Conservation (phyloP, 2,329 filamentous ascomycete species). For the Scorias spongiosa region DNA sequence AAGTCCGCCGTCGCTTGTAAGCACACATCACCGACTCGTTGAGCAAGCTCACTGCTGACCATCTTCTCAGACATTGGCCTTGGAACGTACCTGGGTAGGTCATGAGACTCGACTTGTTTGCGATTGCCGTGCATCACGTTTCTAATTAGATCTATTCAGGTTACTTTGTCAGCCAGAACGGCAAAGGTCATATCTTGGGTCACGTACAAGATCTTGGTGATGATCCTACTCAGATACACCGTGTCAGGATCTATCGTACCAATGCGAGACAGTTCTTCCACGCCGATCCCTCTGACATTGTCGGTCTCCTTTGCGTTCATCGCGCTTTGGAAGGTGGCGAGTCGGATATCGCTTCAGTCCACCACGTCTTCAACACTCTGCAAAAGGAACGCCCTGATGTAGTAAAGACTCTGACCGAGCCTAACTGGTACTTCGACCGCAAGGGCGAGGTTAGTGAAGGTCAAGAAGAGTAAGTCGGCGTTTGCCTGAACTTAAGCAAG, state of each 20-base stretch:
- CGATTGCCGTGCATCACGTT: background rate
- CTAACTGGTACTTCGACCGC: slow-evolving; percentile 84
- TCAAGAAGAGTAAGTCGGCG: slow-evolving; percentile 37
- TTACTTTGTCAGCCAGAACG: slow-evolving; percentile 79
- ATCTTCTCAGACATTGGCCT: slow-evolving; percentile 55
- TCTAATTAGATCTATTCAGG: slow-evolving; percentile 33
- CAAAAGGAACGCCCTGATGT: slow-evolving; percentile 64
- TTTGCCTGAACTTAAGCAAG: slow-evolving; percentile 2
- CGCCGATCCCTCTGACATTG: slow-evolving; percentile 67
- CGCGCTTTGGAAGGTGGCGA: slow-evolving; percentile 69
- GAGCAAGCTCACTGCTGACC: background rate
- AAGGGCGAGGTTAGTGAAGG: slow-evolving; percentile 69
- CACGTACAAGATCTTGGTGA: slow-evolving; percentile 81
- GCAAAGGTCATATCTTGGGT: slow-evolving; percentile 53
- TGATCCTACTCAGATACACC: slow-evolving; percentile 66
- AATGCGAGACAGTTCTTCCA: slow-evolving; percentile 79
- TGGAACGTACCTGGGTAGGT: slow-evolving; percentile 46
- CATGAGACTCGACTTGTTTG: too few relatives aligned
- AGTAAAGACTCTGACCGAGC: slow-evolving; percentile 56
- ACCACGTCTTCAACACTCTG: slow-evolving; percentile 69
- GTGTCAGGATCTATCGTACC: slow-evolving; percentile 80
- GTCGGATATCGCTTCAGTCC: slow-evolving; percentile 63
- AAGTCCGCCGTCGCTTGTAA: background rate
- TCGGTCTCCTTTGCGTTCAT: slow-evolving; percentile 68
- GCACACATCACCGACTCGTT: background rate